Percentiles rank a stretch among this genome's conserved stretches.
Evolutionary conservation across 2,329 filamentous ascomycete genomes (phyloP).

Genomic region (Fusarium scirpi): DNA sequence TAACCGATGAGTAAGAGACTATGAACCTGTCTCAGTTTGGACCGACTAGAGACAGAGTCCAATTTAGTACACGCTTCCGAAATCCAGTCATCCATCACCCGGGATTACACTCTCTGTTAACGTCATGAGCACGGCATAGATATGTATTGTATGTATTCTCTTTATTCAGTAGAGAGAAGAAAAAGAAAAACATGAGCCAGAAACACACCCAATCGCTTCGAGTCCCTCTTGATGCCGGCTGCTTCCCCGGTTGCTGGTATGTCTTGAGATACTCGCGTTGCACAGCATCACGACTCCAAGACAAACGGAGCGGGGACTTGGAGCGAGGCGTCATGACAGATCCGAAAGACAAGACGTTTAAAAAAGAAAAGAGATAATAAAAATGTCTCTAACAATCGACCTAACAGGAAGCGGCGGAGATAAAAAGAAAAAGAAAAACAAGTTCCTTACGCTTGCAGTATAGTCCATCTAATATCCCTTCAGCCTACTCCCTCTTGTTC

Average conservation of each 20-base stretch:
- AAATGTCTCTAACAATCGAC: neutral
- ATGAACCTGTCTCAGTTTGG: constrained; percentile 28
- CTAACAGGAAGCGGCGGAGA: neutral
- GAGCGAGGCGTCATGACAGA: constrained; percentile 12
- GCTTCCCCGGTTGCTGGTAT: constrained; percentile 34
- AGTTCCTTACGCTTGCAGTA: neutral
- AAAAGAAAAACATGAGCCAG: neutral
- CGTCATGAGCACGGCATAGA: constrained; percentile 16
- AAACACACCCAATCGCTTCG: constrained; percentile 28
- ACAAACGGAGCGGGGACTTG: constrained; percentile 29
- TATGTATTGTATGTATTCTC: neutral
- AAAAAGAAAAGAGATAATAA: constrained; percentile 1
- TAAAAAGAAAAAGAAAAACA: neutral
- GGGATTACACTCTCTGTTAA: neutral
- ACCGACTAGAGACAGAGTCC: neutral
- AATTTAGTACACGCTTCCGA: constrained; percentile 15
- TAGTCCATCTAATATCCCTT: neutral
- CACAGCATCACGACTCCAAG: constrained; percentile 20
- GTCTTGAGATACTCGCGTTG: constrained; percentile 14
- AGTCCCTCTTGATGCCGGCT: constrained; percentile 11
- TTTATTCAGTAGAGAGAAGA: neutral
- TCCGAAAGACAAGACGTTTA: constrained; percentile 28
- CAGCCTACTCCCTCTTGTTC: constrained; percentile 4
- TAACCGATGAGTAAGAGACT: constrained; percentile 12
- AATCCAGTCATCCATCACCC: constrained; percentile 2